Evolutionary conservation across 2,329 filamentous ascomycete genomes (phyloP), one percentile per base, ranked within the genome.

Genomic region (Fusarium burgessii): DNA sequence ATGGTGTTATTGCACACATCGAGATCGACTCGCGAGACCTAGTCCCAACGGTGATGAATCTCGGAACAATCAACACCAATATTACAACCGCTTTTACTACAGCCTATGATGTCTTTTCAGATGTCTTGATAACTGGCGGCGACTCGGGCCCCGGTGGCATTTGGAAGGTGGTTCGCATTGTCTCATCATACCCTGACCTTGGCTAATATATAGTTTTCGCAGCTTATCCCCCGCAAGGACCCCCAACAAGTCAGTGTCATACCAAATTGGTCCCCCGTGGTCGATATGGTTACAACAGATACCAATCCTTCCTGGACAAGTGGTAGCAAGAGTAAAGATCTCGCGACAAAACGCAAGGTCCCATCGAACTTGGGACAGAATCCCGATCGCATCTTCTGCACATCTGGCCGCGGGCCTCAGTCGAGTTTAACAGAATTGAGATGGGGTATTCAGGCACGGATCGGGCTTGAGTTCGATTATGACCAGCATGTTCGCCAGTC

Each of bases 11-110:
- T 13, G 88, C 91, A 58, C 93, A 92, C 70, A 81, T 95, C 7
- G 90, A 94, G 71, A 89, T 93, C 63, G 87, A 88, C 45, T 85
- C 86, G 9, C 84, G 83, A 68, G 87, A 85, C 47, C 83, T 88
- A 71, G 78, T 91, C 57, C 84, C 86, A 55, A 84, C 85, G 42
- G 84, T 86, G 58, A 85, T 87, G 47, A 84, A 87, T 58, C 85
- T 93, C 62, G 92, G 92, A 11, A 86, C 86, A 32, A 54, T 89
- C 93, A 71, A 86, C 56, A 92, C 92, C 74, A 93, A 92, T 66
- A 91, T 97, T 49, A 92, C 94, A 62, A 90, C 88, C 5, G 94
- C 94, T 5, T 97, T 98, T 78, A 92, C 94, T 55, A 92, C 90
- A 57, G 85, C 93, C n/a, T 89, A 88, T 50, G 88, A 89, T 68